These are phyloP conservation scores for Rhododendron ferrugineum DNA, from an alignment of 148 eudicot species.

Conservation along the genomic window DNA sequence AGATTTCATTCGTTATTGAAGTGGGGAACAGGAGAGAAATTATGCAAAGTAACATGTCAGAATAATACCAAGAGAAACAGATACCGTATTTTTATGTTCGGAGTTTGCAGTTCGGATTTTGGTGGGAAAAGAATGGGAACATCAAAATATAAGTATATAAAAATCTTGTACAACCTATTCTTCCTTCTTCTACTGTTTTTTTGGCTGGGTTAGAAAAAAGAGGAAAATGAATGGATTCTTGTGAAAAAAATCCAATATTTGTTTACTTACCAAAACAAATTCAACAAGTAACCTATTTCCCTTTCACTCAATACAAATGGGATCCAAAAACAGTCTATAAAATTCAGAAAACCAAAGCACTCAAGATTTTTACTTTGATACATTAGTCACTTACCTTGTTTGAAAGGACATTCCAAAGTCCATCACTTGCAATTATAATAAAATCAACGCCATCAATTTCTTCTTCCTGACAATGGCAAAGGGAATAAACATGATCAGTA, in stretches of 20 bases:
- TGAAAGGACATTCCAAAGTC: slow-evolving; percentile 79
- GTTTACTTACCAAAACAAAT: not conserved
- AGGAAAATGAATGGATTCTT: not conserved
- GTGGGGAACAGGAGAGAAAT: not conserved
- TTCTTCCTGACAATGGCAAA: slow-evolving; percentile 47
- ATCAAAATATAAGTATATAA: not conserved
- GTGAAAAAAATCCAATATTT: not conserved
- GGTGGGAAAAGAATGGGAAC: not conserved
- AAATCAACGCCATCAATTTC: slow-evolving; percentile 66
- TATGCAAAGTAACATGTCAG: not conserved
- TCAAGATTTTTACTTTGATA: not conserved
- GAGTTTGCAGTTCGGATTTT: not conserved
- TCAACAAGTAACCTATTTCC: not conserved
- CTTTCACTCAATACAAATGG: not conserved
- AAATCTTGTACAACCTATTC: not conserved
- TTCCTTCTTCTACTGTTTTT: not conserved
- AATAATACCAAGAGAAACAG: not conserved
- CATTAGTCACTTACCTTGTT: slow-evolving; percentile 38
- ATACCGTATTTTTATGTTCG: not conserved
- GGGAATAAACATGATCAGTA: not conserved
- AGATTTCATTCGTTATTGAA: not conserved
- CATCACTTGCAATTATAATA: slow-evolving; percentile 83
- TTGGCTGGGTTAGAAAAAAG: not conserved
- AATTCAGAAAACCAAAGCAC: slow-evolving; percentile 8
- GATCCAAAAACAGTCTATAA: not conserved